phyloP scores from a whole-genome alignment of 345 rosid genomes.

The Moricandia moricandioides region DNA sequence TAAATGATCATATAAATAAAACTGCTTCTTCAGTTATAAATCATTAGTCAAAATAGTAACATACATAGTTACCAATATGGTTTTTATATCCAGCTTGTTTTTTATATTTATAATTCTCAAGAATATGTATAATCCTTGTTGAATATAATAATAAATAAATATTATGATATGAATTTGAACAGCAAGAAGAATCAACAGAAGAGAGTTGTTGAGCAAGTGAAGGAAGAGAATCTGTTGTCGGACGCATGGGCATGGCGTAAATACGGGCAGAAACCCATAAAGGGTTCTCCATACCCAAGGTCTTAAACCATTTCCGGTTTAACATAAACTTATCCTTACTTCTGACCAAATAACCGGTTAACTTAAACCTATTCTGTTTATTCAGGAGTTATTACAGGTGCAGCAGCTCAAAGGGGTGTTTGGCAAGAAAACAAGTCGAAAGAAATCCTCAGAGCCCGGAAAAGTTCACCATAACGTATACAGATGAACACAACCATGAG shows the following conservation, averaged over 20 bases:
- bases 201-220: slow-evolving; percentile 53
- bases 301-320: slow-evolving; percentile 25
- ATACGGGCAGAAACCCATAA: slow-evolving; percentile 84
- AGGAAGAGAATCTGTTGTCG: slow-evolving; percentile 45
- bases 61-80: not conserved
- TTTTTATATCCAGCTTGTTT: slow-evolving; percentile 5
- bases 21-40: not conserved
- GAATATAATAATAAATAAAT: not conserved
- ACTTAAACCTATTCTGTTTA: not conserved
- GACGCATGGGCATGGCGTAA: slow-evolving; percentile 89
- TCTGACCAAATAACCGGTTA: not conserved
- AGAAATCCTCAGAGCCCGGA: slow-evolving; percentile 56
- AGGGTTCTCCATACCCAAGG: slow-evolving; percentile 86
- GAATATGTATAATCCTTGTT: not conserved
- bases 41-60: not conserved
- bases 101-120: not conserved
- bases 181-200: slow-evolving; percentile 57
- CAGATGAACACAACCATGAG: slow-evolving; percentile 67
- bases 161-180: slow-evolving; percentile 2
- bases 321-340: not conserved
- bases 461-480: slow-evolving; percentile 57
- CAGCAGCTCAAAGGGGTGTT: slow-evolving; percentile 75
- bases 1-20: not conserved
- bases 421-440: slow-evolving; percentile 79
- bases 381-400: slow-evolving; percentile 80